Percentiles rank a stretch among this genome's conserved stretches.
Evolutionary conservation across 352 stramenopile genomes (phyloP).

Genomic region (Labyrinthula sp.): DNA sequence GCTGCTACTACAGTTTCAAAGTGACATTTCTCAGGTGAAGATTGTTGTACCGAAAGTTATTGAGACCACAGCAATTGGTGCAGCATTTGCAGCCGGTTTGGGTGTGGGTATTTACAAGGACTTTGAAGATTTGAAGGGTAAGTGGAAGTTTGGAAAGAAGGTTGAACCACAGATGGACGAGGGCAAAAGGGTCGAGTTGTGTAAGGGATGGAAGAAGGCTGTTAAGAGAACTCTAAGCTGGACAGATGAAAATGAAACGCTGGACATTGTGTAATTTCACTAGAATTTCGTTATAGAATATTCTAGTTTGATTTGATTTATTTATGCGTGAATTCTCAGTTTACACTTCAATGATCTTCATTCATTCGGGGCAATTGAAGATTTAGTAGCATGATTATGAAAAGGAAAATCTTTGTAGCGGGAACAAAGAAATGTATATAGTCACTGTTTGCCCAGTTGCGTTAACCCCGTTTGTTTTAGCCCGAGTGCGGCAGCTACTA

Average conservation of each 20-base stretch:
- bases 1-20: conserved; percentile 94
- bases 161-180: conserved; percentile 11
- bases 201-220: conserved; percentile 22
- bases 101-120: conserved; percentile 82
- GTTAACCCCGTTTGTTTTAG: too few relatives aligned
- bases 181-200: conserved; percentile 1
- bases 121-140: conserved; percentile 44
- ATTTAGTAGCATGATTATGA: too few relatives aligned
- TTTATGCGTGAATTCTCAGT: too few relatives aligned
- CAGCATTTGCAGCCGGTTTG: conserved; percentile 82
- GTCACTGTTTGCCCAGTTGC: too few relatives aligned
- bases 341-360: too few relatives aligned
- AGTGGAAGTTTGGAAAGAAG: conserved; percentile 30
- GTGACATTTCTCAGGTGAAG: conserved; percentile 71
- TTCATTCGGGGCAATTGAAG: too few relatives aligned
- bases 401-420: too few relatives aligned
- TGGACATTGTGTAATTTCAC: too few relatives aligned
- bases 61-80: conserved; percentile 89
- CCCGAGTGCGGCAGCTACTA: too few relatives aligned
- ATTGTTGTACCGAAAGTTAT: conserved; percentile 72
- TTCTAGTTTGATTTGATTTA: too few relatives aligned
- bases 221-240: conserved; percentile 27
- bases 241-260: conserved; percentile 8
- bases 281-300: too few relatives aligned
- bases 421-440: too few relatives aligned